A percentile compares a stretch with the other conserved stretches of the same genome.
Conservation (phyloP, 1,284 basidiomycete genomes). For the Puccinia horiana region DNA sequence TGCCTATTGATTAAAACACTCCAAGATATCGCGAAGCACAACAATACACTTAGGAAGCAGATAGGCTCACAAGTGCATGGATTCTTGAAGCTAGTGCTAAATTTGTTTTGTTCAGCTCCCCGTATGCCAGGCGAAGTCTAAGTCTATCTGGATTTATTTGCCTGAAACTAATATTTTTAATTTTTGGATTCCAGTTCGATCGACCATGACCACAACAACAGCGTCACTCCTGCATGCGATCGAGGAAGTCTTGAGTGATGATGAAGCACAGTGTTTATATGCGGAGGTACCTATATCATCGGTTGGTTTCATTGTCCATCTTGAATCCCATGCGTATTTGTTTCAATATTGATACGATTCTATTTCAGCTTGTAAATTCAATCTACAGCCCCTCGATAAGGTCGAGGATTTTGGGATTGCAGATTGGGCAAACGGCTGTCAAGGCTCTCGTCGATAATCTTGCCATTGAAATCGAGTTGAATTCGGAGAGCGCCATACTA, state of each 20-base stretch:
- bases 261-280: slow-evolving; percentile 62
- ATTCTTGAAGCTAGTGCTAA: slow-evolving; percentile 66
- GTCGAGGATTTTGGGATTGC: slow-evolving; percentile 72
- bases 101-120: slow-evolving; percentile 65
- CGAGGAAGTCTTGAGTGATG: slow-evolving; percentile 45
- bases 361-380: slow-evolving; percentile 71
- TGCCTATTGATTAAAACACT: slow-evolving; percentile 43
- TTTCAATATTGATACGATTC: slow-evolving; percentile 25
- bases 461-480: slow-evolving; percentile 80
- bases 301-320: slow-evolving; percentile 59
- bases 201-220: slow-evolving; percentile 54
- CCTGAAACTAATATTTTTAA: slow-evolving; percentile 24
- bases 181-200: slow-evolving; percentile 30
- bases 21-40: slow-evolving; percentile 44
- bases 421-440: slow-evolving; percentile 68
- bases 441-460: slow-evolving; percentile 72
- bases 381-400: slow-evolving; percentile 68
- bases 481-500: slow-evolving; percentile 63
- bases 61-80: slow-evolving; percentile 69
- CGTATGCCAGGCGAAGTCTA: slow-evolving; percentile 60
- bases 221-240: slow-evolving; percentile 8
- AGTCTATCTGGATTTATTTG: slow-evolving; percentile 11
- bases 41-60: slow-evolving; percentile 52
- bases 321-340: not conserved
- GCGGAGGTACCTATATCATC: slow-evolving; percentile 68